Base-by-base conservation (phyloP, 306 rosid species). In the Myrica gale region DNA sequence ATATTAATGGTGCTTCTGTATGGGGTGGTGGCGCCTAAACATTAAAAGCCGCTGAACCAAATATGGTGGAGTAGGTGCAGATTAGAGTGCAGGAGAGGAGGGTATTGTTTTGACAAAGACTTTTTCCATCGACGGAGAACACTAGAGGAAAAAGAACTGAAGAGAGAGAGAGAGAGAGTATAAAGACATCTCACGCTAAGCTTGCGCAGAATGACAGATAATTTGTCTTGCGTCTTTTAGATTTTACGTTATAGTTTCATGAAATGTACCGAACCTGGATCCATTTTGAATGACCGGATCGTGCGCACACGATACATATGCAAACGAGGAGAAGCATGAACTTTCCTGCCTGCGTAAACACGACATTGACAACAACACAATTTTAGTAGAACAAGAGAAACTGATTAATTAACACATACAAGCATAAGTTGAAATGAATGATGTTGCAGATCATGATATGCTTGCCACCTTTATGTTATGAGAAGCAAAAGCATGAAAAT, bases 181-280 rank as follows among this genome's bases (percentile, higher is more conserved):
- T 56, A 20, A 56, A 21, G 41, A 57, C 39, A 57, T 10, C 23
- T 0, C 9, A 37, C 20, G 65, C 10, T 10, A 6, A 21, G 43
- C 45, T 37, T 39, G 15, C 12, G 41, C 48, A 65, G 21, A 65
- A 65, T 63, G 21, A 7, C 12, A 63, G 6, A 16, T 63, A 13
- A 63, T 11, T 39, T 32, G 37, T 56, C 16, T 16, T 42, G 12
- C 9, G 46, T 39, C 23, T 65, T 65, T 16, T 11, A 65, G 70
- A 65, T 17, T 61, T 13, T 61, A 61, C 12, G 13, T 61, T 9
- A 65, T 15, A 12, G 41, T 17, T 65, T 9, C 70, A 39, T 41
- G 26, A 65, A 65, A n/a, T 42, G 6, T 8, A 42, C 3, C 7
- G 48, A 41, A 79, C 74, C 78, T 20, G 82, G 73, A 43, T 54